phyloP scores from a whole-genome alignment of 495 filamentous ascomycete species.

The Paragyromitra xinjiangensis region DNA sequence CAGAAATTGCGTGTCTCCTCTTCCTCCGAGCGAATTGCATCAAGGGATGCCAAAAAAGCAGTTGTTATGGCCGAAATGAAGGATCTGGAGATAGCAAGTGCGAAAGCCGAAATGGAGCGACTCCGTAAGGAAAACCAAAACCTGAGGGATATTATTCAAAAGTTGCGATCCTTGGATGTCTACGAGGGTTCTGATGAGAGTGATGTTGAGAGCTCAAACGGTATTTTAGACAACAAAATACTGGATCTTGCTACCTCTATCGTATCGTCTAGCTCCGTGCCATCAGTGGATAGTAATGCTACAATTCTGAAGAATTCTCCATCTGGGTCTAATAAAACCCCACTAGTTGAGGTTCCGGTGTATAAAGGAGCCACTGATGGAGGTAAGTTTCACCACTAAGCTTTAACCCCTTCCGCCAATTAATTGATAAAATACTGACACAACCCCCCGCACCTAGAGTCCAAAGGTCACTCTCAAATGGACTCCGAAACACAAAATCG shows the following conservation, averaged over 20 bases:
- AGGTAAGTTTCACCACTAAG: constrained; percentile 7
- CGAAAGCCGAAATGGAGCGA: constrained; percentile 11
- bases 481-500: background rate
- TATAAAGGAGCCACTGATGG: background rate
- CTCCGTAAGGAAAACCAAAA: constrained; percentile 23
- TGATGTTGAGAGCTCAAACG: background rate
- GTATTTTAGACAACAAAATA: background rate
- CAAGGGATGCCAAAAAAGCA: constrained; percentile 2
- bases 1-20: background rate
- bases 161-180: background rate
- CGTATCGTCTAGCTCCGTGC: background rate
- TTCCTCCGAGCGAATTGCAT: background rate
- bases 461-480: background rate
- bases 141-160: constrained; percentile 9
- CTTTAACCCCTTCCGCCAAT: background rate
- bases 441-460: too few relatives aligned
- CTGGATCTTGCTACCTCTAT: background rate
- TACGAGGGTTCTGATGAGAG: background rate
- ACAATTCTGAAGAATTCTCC: background rate
- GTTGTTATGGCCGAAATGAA: constrained; percentile 11
- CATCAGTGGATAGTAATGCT: background rate
- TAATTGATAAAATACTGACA: background rate
- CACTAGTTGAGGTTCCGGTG: background rate
- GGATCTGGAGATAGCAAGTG: background rate
- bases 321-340: background rate